Evolutionary conservation across 768 basidiomycete species (phyloP).

Genomic region (Pleurotus giganteus): DNA sequence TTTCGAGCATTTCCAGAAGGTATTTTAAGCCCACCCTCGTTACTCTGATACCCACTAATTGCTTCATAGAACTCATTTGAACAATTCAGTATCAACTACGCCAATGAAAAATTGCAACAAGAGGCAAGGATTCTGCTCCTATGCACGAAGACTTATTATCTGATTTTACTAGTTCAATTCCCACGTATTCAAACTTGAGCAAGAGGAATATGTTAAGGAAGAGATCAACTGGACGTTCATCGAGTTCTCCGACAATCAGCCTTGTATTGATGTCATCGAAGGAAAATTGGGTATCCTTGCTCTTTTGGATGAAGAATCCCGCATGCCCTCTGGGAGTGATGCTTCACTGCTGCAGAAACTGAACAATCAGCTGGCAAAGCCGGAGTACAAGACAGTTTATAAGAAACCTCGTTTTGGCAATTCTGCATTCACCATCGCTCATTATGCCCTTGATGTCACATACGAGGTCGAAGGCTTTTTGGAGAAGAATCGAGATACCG

Average conservation of each 20-base stretch:
- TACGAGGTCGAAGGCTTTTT: constrained; percentile 98
- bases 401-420: constrained; percentile 99
- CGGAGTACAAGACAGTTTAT: constrained; percentile 84
- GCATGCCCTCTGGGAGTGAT: constrained; percentile 91
- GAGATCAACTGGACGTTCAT: constrained; percentile 99
- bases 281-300: constrained; percentile 94
- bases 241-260: constrained; percentile 98
- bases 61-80: constrained; percentile 76
- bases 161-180: constrained; percentile 80
- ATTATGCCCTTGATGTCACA: constrained; percentile 97
- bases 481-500: constrained; percentile 98
- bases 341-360: constrained; percentile 92
- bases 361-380: constrained; percentile 78
- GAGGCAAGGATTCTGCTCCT: constrained; percentile 55
- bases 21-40: constrained; percentile 19
- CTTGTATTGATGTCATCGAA: constrained; percentile 98
- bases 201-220: constrained; percentile 98
- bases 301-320: constrained; percentile 96
- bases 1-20: constrained; percentile 97
- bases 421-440: constrained; percentile 95
- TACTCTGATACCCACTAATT: constrained; percentile 6
- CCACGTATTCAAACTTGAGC: constrained; percentile 98
- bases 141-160: neutral
- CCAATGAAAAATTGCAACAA: constrained; percentile 97
- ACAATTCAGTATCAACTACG: constrained; percentile 99